A percentile compares a stretch with the other conserved stretches of the same genome.
Evolutionary conservation across 2,329 filamentous ascomycete genomes (phyloP).

Genomic region (Trichoderma guizhouense): DNA sequence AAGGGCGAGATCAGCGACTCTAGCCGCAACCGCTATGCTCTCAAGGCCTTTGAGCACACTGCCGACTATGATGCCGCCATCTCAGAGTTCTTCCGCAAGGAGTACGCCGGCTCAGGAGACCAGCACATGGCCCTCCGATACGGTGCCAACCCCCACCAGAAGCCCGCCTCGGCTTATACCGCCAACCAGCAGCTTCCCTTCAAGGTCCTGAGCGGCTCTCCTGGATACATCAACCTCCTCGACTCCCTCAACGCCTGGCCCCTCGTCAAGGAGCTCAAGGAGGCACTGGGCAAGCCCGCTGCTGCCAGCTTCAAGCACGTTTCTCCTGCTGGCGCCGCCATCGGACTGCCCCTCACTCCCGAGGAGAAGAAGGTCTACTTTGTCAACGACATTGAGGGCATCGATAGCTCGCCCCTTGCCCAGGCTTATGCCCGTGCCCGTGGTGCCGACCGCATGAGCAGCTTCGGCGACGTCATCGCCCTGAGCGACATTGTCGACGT

Average conservation of each 20-base stretch:
- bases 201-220: slow-evolving; percentile 84
- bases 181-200: slow-evolving; percentile 77
- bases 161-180: slow-evolving; percentile 84
- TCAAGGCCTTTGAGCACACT: slow-evolving; percentile 98
- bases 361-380: slow-evolving; percentile 98
- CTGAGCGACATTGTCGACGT: slow-evolving; percentile 88
- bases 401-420: slow-evolving; percentile 81
- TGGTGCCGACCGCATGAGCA: slow-evolving; percentile 97
- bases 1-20: slow-evolving; percentile 80
- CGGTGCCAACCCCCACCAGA: slow-evolving; percentile 97
- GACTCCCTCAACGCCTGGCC: slow-evolving; percentile 97
- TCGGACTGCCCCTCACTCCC: slow-evolving; percentile 79
- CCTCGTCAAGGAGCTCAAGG: slow-evolving; percentile 91
- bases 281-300: slow-evolving; percentile 80
- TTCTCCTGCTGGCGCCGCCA: slow-evolving; percentile 91
- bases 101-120: slow-evolving; percentile 81
- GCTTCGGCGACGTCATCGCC: slow-evolving; percentile 94
- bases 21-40: slow-evolving; percentile 82
- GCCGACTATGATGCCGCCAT: slow-evolving; percentile 95
- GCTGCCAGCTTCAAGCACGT: slow-evolving; percentile 99
- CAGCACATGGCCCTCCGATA: slow-evolving; percentile 88
- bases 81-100: slow-evolving; percentile 94
- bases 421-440: slow-evolving; percentile 95
- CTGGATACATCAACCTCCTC: slow-evolving; percentile 95
- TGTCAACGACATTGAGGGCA: slow-evolving; percentile 88